Percentiles rank a stretch among this genome's conserved stretches.
Evolutionary conservation across 1,139 yeast genomes (phyloP).

Genomic region (Saccharomyces hybrid): DNA sequence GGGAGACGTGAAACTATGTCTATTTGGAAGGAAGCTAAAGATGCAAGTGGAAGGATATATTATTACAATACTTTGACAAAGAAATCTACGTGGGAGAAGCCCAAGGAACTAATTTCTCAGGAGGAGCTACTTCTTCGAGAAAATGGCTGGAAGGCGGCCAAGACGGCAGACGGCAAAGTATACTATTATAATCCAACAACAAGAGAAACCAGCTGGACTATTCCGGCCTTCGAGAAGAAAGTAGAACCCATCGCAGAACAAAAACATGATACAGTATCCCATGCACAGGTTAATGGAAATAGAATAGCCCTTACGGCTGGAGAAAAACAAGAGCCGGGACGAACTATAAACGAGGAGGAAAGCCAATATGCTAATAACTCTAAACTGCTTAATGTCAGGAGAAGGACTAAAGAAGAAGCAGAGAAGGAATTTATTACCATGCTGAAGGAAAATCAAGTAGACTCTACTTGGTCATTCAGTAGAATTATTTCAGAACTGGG

Average conservation of each 20-base stretch:
- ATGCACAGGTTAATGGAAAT: constrained; percentile 7
- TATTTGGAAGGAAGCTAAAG: constrained; percentile 60
- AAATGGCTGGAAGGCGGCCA: constrained; percentile 54
- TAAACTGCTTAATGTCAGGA: constrained; percentile 12
- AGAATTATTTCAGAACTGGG: constrained; percentile 51
- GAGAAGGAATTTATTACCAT: constrained; percentile 44
- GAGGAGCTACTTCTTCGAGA: constrained; percentile 23
- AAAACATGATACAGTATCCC: constrained; percentile 8
- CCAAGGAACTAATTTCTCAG: constrained; percentile 36
- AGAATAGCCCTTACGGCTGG: background rate
- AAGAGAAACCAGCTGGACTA: constrained; percentile 72
- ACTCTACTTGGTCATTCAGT: constrained; percentile 70
- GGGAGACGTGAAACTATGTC: constrained; percentile 4
- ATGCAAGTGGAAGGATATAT: constrained; percentile 61
- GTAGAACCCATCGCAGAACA: constrained; percentile 1
- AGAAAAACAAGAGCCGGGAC: background rate
- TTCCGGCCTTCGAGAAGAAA: constrained; percentile 43
- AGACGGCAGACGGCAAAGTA: constrained; percentile 59
- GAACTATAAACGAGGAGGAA: background rate
- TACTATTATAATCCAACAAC: constrained; percentile 67
- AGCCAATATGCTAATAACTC: constrained; percentile 14
- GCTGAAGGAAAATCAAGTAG: constrained; percentile 49
- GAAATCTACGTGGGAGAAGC: constrained; percentile 78
- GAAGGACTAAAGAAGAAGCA: constrained; percentile 33
- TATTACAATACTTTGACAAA: constrained; percentile 61